Base-by-base conservation (phyloP, 768 basidiomycete species). In the Pulveroboletus sp. region DNA sequence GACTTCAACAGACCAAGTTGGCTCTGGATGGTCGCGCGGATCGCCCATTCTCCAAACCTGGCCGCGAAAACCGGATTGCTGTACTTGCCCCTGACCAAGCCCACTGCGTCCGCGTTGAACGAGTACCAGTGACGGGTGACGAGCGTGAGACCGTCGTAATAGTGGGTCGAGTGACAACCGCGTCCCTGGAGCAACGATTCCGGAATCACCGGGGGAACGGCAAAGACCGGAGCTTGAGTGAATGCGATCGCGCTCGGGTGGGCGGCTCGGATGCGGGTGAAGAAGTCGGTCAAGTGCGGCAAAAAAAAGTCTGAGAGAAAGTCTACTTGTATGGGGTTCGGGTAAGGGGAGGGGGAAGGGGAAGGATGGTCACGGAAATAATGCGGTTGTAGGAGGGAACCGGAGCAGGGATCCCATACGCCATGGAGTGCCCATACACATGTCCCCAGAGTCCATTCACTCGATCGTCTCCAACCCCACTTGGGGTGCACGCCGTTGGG, bases 31-130 rank as follows among this genome's bases (percentile, higher is more conserved):
- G 82, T 86, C 48, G 79, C 80, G 7, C 94, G 80, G 52, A 99
- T 96, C 0, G 87, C 85, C 1, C 67, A 51, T 57, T 91, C 84
- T n/a, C 95, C 95, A 35, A 97, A 72, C 62, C 82, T 84, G 42
- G 91, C 81, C 1, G 89, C 89, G 43, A 83, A 80, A 8, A 90
- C 54, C 2, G 80, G 74, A 45, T 74, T 77, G 10, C 74, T 73
- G 62, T 95, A 87, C 59, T 87, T 87, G 8, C 92, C 90, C 17
- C 95, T 74, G 31, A 99, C 68, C n/a, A 98, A 64, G 1, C 95
- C 96, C 0, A 99, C 71, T 1, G 94, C 93, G 68, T 98, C 93
- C 2, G 92, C 93, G 59, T 97, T 97, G 77, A 92, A 88, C 84
- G 86, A 86, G 63, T 93, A 86, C 91, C 89, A 93, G 60, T 93